Base-by-base conservation (phyloP, 2,329 filamentous ascomycete species). In the Ilyonectria robusta region DNA sequence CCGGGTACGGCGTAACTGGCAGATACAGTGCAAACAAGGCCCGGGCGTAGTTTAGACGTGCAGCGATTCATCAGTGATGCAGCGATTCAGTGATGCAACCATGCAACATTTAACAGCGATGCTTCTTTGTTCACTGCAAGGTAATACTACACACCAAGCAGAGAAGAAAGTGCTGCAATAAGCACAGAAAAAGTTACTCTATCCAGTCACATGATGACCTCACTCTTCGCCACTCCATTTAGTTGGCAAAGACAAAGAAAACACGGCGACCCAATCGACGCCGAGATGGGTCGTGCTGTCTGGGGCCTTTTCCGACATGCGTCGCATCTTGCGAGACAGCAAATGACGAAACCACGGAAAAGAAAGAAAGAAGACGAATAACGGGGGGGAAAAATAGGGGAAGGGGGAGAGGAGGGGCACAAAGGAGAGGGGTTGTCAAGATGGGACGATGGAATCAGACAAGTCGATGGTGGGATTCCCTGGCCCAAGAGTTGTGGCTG, bases 401-500 rank as follows among this genome's bases (percentile, higher is more conserved):
- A 56, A 46, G 33, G 56, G 62, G 62, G n/a, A 19, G 31, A 35
- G 26, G 57, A 65, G 62, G 54, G 61, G 21, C 33, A 62, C 54
- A 50, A n/a, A 46, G 29, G n/a, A 17, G 40, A 50, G 26, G 47
- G 50, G 35, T 59, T 59, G 51, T 65, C 51, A 61, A 57, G 33
- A 65, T 65, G 57, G 62, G 62, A 65, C 62, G 62, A 65, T 56
- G 57, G 42, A 57, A 60, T 57, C 48, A 31, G n/a, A 29, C 62
- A 53, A 61, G 35, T 60, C 57, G 51, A 33, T 60, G 35, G 40
- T 42, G 29, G n/a, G 56, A 26, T 50, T 54, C 50, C 40, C 23
- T 21, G 40, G 56, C 31, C 44, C 50, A 33, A n/a, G 40, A 29
- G 51, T 6, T 5, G 26, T 15, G 2, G 11, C 11, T 40, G 15